Conservation (phyloP, 2,329 filamentous ascomycete species). For the Parasarocladium wereldwijsianum region DNA sequence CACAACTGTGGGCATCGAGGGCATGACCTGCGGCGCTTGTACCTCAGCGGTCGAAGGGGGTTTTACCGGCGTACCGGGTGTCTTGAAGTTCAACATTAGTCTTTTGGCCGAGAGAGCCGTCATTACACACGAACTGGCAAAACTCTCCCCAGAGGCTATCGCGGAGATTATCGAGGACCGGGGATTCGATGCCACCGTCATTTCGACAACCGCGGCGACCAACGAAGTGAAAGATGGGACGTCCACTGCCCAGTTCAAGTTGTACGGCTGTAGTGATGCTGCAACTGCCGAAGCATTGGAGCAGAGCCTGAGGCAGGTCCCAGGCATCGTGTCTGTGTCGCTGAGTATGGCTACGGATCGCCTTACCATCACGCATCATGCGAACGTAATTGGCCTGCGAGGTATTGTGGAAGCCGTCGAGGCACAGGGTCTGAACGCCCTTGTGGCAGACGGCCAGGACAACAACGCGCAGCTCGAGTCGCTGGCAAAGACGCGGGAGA, state of each 20-base stretch:
- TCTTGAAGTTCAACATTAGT: slow-evolving; percentile 88
- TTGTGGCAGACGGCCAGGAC: slow-evolving; percentile 83
- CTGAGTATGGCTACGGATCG: slow-evolving; percentile 62
- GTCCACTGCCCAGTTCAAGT: slow-evolving; percentile 59
- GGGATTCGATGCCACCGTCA: slow-evolving; percentile 73
- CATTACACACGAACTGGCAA: slow-evolving; percentile 63
- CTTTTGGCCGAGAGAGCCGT: slow-evolving; percentile 84
- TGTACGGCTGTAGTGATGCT: slow-evolving; percentile 68
- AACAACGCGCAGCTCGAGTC: slow-evolving; percentile 96
- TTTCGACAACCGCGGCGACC: slow-evolving; percentile 56
- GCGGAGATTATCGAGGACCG: slow-evolving; percentile 74
- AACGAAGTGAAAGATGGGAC: slow-evolving; percentile 33
- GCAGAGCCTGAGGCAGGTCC: slow-evolving; percentile 43
- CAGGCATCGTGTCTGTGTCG: slow-evolving; percentile 60
- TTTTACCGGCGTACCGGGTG: slow-evolving; percentile 61
- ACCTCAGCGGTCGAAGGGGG: slow-evolving; percentile 80
- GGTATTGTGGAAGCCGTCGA: slow-evolving; percentile 73
- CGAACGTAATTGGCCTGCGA: slow-evolving; percentile 61
- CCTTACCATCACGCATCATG: slow-evolving; percentile 58
- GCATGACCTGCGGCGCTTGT: slow-evolving; percentile 96
- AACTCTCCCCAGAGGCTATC: slow-evolving; percentile 60
- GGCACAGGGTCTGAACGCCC: slow-evolving; percentile 69
- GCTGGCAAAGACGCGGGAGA: slow-evolving; percentile 88
- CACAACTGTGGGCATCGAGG: slow-evolving; percentile 80
- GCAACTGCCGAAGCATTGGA: slow-evolving; percentile 60